A percentile compares a stretch with the other conserved stretches of the same genome.
These are phyloP conservation scores for Neonothopanus nambi DNA, from an alignment of 1,284 basidiomycete species.

Conservation along the genomic window DNA sequence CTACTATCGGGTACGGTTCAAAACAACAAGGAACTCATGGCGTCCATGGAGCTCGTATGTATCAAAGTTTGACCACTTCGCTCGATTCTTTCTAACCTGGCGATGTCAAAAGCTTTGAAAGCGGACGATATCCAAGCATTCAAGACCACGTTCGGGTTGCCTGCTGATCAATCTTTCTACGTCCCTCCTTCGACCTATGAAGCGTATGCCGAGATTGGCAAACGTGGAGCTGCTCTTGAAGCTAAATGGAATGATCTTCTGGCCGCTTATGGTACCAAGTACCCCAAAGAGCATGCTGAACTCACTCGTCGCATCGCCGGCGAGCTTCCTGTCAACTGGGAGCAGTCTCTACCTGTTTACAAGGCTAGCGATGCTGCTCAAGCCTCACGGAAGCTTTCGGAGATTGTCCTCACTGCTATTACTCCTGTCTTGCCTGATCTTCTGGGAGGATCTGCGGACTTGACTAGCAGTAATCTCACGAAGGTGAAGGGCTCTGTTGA, in stretches of 20 bases:
- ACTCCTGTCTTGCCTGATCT: constrained; percentile 80
- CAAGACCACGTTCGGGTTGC: constrained; percentile 86
- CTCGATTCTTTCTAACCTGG: constrained; percentile 7
- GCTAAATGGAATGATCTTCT: constrained; percentile 78
- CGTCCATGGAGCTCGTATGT: constrained; percentile 87
- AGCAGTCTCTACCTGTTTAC: constrained; percentile 83
- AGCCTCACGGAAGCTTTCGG: constrained; percentile 92
- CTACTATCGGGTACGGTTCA: constrained; percentile 94
- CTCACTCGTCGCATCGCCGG: constrained; percentile 84
- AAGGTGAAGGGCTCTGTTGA: constrained; percentile 82
- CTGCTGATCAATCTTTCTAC: constrained; percentile 78
- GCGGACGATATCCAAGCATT: constrained; percentile 85
- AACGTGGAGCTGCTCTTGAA: constrained; percentile 76
- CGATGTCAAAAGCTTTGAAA: constrained; percentile 71
- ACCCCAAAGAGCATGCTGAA: constrained; percentile 84
- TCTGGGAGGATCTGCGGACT: constrained; percentile 88
- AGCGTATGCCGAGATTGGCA: constrained; percentile 66
- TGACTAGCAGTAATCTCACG: constrained; percentile 92
- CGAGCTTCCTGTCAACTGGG: constrained; percentile 85
- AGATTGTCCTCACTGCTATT: constrained; percentile 83
- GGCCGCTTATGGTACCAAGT: constrained; percentile 73
- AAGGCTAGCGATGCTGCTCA: constrained; percentile 80
- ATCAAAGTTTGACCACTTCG: neutral
- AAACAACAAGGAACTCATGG: constrained; percentile 91
- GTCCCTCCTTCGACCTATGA: constrained; percentile 79